Conservation (phyloP, 352 stramenopile genomes). For the Peronosclerospora sorghi region DNA sequence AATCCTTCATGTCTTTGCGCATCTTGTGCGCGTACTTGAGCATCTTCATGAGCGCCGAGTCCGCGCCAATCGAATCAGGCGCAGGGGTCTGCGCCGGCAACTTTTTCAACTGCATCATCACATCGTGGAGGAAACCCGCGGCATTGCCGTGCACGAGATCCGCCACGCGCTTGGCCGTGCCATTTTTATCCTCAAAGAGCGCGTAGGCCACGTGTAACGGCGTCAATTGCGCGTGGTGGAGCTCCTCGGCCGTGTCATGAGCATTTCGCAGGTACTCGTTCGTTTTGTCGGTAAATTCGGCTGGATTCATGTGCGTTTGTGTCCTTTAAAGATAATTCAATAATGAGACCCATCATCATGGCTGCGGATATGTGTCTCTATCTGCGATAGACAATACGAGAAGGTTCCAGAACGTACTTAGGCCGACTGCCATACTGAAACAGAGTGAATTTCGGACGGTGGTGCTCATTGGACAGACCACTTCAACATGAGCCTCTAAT, state of each 20-base stretch:
- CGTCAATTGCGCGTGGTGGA: constrained; percentile 63
- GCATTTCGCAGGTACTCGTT: constrained; percentile 45
- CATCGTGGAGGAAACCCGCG: constrained; percentile 33
- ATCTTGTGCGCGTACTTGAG: constrained; percentile 76
- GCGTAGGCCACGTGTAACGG: constrained; percentile 57
- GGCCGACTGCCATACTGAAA: constrained; percentile 1
- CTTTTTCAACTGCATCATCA: constrained; percentile 44
- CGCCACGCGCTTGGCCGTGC: constrained; percentile 40
- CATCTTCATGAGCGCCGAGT: constrained; percentile 64
- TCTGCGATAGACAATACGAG: constrained; percentile 1
- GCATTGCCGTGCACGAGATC: constrained; percentile 41
- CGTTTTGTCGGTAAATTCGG: constrained; percentile 79
- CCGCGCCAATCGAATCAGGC: constrained; percentile 44
- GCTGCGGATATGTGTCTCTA: no score
- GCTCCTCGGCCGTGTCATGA: constrained; percentile 43
- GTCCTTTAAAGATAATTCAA: not conserved
- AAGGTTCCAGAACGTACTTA: constrained; percentile 29
- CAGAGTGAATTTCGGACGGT: not conserved
- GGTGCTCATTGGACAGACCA: constrained; percentile 8
- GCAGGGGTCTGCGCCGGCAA: constrained; percentile 63
- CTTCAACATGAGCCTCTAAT: constrained; percentile 10
- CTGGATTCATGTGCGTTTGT: constrained; percentile 33
- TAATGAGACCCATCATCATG: not conserved
- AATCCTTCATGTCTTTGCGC: constrained; percentile 74
- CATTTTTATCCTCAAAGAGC: constrained; percentile 56